Percentiles rank a stretch among this genome's conserved stretches.
phyloP scores from a whole-genome alignment of 345 rosid species.

The Pseudoturritis turrita region DNA sequence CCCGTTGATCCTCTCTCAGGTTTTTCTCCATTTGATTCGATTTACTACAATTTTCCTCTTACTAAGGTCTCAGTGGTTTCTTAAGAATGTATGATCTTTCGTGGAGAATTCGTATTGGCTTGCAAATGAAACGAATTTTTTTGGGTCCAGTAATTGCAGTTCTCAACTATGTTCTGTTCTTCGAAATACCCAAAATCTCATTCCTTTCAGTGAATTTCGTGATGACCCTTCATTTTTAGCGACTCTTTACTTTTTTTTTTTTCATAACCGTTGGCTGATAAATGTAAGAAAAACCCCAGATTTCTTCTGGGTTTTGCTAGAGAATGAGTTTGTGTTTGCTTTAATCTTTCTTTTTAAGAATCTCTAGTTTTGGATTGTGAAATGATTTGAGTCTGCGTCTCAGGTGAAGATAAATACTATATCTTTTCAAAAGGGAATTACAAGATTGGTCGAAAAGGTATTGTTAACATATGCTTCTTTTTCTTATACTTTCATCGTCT shows the following conservation, averaged over 20 bases:
- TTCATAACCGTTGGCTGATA: not conserved
- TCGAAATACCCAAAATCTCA: not conserved
- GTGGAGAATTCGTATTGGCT: not conserved
- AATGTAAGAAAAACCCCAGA: not conserved
- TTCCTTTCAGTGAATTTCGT: not conserved
- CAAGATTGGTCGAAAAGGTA: constrained; percentile 85
- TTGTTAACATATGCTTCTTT: not conserved
- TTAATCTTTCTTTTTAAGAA: not conserved
- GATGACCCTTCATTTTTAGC: not conserved
- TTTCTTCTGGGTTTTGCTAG: not conserved
- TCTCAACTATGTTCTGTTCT: not conserved
- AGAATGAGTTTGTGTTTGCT: not conserved
- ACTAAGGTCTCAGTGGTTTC: not conserved
- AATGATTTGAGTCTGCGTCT: not conserved
- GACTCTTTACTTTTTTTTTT: not conserved
- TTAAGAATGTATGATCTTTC: not conserved
- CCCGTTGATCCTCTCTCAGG: constrained; percentile 77
- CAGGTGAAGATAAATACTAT: constrained; percentile 70
- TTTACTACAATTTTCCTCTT: not conserved
- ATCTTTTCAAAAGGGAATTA: constrained; percentile 56
- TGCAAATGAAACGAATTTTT: constrained; percentile 7
- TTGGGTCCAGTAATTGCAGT: not conserved
- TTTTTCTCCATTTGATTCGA: not conserved
- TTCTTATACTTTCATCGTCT: not conserved
- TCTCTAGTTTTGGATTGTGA: not conserved